Conservation (phyloP, 495 filamentous ascomycete species). For the Neurospora africana region DNA sequence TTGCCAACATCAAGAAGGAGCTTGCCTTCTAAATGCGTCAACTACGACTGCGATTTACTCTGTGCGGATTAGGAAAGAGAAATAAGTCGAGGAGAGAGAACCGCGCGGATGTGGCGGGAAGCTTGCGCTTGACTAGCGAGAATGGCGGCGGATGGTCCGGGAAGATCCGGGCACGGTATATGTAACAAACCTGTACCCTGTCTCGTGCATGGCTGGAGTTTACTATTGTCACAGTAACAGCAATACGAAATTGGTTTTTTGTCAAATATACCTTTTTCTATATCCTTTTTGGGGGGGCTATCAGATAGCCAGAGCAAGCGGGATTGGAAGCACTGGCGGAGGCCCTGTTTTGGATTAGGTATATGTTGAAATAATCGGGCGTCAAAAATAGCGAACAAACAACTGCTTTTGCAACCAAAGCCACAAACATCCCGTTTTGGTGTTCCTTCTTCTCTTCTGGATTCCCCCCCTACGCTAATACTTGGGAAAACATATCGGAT, state of each 20-base stretch:
- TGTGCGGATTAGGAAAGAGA: neutral
- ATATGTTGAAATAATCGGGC: neutral
- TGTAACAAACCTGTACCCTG: constrained; percentile 25
- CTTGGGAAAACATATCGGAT: neutral
- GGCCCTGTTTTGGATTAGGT: neutral
- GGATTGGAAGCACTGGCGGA: constrained; percentile 1
- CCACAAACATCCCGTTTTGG: neutral
- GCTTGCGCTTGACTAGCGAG: neutral
- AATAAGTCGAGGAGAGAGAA: neutral
- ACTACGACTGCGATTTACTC: neutral
- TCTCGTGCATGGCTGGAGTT: constrained; percentile 26
- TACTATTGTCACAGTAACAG: constrained; percentile 23
- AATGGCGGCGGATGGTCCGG: neutral
- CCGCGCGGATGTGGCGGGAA: neutral
- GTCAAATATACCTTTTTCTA: constrained; percentile 4
- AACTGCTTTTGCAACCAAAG: neutral
- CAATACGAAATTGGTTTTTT: constrained; percentile 14
- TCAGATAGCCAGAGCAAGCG: neutral
- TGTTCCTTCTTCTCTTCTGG: neutral
- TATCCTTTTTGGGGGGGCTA: neutral
- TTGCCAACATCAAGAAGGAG: constrained; percentile 97
- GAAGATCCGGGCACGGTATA: constrained; percentile 10
- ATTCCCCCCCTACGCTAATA: neutral
- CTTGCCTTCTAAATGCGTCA: constrained; percentile 55
- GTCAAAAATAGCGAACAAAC: neutral